phyloP scores from a whole-genome alignment of 2,329 filamentous ascomycete genomes.

The Fusarium sambucinum region DNA sequence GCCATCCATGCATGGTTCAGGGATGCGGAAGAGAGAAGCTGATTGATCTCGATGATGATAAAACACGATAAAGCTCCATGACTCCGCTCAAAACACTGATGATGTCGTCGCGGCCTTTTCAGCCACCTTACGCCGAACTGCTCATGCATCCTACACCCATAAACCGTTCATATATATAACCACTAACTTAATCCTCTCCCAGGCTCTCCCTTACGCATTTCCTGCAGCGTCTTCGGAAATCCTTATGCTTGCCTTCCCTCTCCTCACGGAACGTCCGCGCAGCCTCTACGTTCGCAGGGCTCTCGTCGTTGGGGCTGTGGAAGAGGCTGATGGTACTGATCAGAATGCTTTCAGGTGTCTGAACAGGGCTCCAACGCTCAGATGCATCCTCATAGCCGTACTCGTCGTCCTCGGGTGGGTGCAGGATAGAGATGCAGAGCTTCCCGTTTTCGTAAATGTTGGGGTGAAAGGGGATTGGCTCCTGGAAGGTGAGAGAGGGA shows the following conservation, averaged over 20 bases:
- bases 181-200: constrained; percentile 70
- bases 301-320: constrained; percentile 93
- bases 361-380: constrained; percentile 95
- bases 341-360: constrained; percentile 94
- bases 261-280: constrained; percentile 90
- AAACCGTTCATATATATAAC: not conserved
- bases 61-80: constrained; percentile 37
- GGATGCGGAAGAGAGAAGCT: constrained; percentile 6
- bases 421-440: constrained; percentile 97
- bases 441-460: constrained; percentile 91
- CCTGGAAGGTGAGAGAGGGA: constrained; percentile 87
- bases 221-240: constrained; percentile 83
- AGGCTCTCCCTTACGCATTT: constrained; percentile 84
- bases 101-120: constrained; percentile 14
- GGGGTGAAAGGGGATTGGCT: constrained; percentile 88
- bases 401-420: constrained; percentile 93
- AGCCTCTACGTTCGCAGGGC: constrained; percentile 93
- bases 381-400: constrained; percentile 91
- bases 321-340: constrained; percentile 93
- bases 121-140: constrained; percentile 29
- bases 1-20: not conserved
- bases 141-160: constrained; percentile 2
- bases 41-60: constrained; percentile 20
- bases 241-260: constrained; percentile 67
- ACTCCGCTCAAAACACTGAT: constrained; percentile 40